These are phyloP conservation scores for Amoebophrya sp. DNA, from an alignment of 169 alveolate genomes.

Conservation along the genomic window DNA sequence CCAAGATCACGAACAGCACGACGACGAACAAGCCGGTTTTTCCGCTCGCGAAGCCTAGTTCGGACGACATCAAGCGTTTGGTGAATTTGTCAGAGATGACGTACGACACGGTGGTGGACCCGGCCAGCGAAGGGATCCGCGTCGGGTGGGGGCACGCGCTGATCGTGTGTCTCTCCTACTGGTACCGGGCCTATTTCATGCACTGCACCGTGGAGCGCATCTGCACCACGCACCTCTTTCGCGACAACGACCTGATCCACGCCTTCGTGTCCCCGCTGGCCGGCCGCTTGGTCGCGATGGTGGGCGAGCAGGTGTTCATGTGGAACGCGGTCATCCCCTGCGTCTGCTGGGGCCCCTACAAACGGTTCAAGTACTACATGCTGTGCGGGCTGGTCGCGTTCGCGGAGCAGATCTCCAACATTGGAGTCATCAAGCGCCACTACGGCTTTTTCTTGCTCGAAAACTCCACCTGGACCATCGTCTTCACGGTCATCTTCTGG, in stretches of 20 bases:
- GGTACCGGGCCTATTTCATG: constrained; percentile 3
- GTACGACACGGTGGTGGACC: too few relatives aligned
- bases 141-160: background rate
- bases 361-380: background rate
- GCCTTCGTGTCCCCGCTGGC: background rate
- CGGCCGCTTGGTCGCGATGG: constrained; percentile 11
- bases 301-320: background rate
- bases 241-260: background rate
- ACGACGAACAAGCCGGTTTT: too few relatives aligned
- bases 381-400: background rate
- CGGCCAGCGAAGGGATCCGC: background rate
- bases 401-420: background rate
- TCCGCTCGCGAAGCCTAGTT: too few relatives aligned
- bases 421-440: background rate
- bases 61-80: too few relatives aligned
- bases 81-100: too few relatives aligned
- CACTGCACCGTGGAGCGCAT: constrained; percentile 24
- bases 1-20: too few relatives aligned
- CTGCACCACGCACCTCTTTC: background rate
- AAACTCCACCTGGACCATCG: background rate
- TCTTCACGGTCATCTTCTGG: background rate
- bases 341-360: background rate
- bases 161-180: background rate
- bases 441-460: background rate
- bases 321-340: background rate